phyloP scores from a whole-genome alignment of 345 rosid genomes.

The Gynandropsis gynandra region DNA sequence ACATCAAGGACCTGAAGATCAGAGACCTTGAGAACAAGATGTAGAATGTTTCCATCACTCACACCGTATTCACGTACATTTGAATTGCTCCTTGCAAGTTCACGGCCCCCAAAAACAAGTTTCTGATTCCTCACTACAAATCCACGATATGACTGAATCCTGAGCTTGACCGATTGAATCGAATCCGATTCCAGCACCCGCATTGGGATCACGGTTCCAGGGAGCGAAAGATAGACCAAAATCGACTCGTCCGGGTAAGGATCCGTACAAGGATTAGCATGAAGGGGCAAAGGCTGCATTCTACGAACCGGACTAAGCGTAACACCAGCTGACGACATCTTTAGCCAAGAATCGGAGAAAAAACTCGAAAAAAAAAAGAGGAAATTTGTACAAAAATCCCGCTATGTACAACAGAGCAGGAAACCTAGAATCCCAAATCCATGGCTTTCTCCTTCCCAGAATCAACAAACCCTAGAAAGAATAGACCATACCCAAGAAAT shows the following conservation, averaged over 20 bases:
- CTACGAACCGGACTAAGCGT: constrained; percentile 33
- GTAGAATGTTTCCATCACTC: constrained; percentile 57
- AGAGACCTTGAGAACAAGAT: constrained; percentile 66
- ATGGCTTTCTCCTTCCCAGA: constrained; percentile 14
- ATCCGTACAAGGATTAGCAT: constrained; percentile 18
- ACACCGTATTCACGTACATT: constrained; percentile 68
- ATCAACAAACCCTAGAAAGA: constrained; percentile 17
- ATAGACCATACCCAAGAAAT: constrained; percentile 14
- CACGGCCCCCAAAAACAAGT: constrained; percentile 65
- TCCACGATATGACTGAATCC: constrained; percentile 58
- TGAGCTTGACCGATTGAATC: constrained; percentile 59
- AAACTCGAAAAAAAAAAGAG: neutral
- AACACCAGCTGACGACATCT: constrained; percentile 57
- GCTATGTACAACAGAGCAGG: neutral
- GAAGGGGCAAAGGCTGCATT: constrained; percentile 32
- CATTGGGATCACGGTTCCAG: constrained; percentile 43
- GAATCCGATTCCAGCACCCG: constrained; percentile 55
- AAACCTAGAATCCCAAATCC: constrained; percentile 16
- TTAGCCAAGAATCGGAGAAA: constrained; percentile 3
- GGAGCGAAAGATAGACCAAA: constrained; percentile 31
- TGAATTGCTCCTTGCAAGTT: constrained; percentile 54
- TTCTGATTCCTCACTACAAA: constrained; percentile 70
- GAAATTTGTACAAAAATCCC: constrained; percentile 13
- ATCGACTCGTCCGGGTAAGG: constrained; percentile 41
- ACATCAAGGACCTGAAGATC: constrained; percentile 64